Conservation (phyloP, 345 rosid genomes). For the Eucalyptus paniculata region DNA sequence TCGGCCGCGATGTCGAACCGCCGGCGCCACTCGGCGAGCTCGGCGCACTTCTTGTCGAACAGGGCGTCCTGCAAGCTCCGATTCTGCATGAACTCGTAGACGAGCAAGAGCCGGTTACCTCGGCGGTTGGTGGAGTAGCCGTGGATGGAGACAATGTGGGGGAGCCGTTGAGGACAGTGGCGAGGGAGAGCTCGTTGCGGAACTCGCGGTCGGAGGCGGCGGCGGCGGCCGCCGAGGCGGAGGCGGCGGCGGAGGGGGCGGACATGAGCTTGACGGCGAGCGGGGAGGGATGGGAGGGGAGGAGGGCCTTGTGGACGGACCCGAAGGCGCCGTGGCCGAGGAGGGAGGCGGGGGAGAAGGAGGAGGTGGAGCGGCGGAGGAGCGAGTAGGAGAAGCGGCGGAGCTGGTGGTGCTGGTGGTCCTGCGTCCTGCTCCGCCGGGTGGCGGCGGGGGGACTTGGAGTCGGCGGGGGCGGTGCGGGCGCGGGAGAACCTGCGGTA, state of each 20-base stretch:
- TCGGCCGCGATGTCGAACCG: conserved; percentile 43
- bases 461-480: conserved; percentile 74
- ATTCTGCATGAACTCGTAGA: conserved; percentile 76
- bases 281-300: conserved; percentile 25
- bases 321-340: conserved; percentile 97
- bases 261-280: conserved; percentile 83
- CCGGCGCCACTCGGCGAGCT: conserved; percentile 52
- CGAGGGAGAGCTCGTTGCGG: conserved; percentile 83
- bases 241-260: conserved; percentile 46
- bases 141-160: conserved; percentile 42
- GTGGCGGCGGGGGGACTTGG: conserved; percentile 25
- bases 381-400: conserved; percentile 54
- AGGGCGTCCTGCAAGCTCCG: conserved; percentile 87
- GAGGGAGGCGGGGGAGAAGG: conserved; percentile 61
- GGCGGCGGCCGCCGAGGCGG: neutral
- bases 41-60: conserved; percentile 49
- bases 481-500: conserved; percentile 57
- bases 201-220: conserved; percentile 56
- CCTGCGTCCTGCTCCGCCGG: neutral
- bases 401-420: neutral
- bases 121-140: conserved; percentile 70
- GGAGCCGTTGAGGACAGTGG: conserved; percentile 43
- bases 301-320: conserved; percentile 41
- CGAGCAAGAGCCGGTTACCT: conserved; percentile 48
- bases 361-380: conserved; percentile 72